Conservation (phyloP, 257 asterid species). For the Solanum sejunctum region DNA sequence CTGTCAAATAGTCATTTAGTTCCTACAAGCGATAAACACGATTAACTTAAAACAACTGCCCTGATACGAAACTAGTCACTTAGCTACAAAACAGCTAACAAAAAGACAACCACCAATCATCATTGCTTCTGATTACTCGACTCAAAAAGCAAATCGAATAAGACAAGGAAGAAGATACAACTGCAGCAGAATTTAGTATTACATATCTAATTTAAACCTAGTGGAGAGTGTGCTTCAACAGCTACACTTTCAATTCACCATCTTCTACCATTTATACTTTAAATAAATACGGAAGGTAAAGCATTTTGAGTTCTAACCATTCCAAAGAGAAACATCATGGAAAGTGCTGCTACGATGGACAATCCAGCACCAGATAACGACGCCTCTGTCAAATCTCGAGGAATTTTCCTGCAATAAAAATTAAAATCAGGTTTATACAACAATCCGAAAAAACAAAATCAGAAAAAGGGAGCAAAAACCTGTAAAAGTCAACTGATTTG, state of each 20-base stretch:
- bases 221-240: neutral
- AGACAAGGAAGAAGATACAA: neutral
- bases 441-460: neutral
- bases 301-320: conserved; percentile 49
- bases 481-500: conserved; percentile 61
- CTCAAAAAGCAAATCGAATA: neutral
- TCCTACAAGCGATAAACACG: conserved; percentile 47
- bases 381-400: conserved; percentile 87
- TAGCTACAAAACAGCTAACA: neutral
- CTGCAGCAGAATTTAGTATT: neutral
- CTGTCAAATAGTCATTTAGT: conserved; percentile 50
- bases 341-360: conserved; percentile 74
- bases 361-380: conserved; percentile 90
- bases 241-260: neutral
- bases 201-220: neutral
- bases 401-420: conserved; percentile 64
- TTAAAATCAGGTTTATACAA: neutral
- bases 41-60: neutral
- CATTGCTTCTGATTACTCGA: neutral
- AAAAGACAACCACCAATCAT: neutral
- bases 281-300: neutral
- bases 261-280: neutral
- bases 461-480: conserved; percentile 6
- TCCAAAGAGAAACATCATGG: conserved; percentile 81
- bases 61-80: neutral